phyloP scores from a whole-genome alignment of 768 basidiomycete species.

The Leccinum ochraceum region DNA sequence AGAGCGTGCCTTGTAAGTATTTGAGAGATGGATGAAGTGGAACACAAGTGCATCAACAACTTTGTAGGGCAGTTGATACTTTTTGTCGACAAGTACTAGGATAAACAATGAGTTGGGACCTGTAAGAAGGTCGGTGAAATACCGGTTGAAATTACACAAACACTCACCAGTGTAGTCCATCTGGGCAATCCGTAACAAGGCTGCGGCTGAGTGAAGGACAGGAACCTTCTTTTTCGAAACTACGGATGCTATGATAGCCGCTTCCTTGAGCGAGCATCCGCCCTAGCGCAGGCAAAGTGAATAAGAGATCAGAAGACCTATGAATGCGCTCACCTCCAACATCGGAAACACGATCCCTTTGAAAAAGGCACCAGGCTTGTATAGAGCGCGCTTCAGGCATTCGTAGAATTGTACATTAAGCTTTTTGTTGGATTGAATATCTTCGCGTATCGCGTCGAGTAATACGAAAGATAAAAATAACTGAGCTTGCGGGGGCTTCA shows the following conservation, averaged over 20 bases:
- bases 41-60: slow-evolving; percentile 96
- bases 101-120: slow-evolving; percentile 97
- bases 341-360: slow-evolving; percentile 97
- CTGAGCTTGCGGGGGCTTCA: slow-evolving; percentile 94
- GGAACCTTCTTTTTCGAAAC: slow-evolving; percentile 90
- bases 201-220: slow-evolving; percentile 95
- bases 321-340: slow-evolving; percentile 65
- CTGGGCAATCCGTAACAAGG: slow-evolving; percentile 86
- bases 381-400: slow-evolving; percentile 86
- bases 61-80: slow-evolving; percentile 96
- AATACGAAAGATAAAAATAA: slow-evolving; percentile 91
- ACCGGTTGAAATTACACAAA: neutral
- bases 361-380: slow-evolving; percentile 98
- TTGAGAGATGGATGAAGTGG: slow-evolving; percentile 96
- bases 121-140: slow-evolving; percentile 12
- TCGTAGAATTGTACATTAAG: slow-evolving; percentile 94
- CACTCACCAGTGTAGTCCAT: slow-evolving; percentile 91
- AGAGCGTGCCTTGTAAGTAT: slow-evolving; percentile 75
- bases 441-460: slow-evolving; percentile 84
- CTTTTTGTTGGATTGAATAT: slow-evolving; percentile 85
- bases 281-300: slow-evolving; percentile 38
- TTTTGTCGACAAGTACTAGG: slow-evolving; percentile 95
- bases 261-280: slow-evolving; percentile 92
- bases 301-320: slow-evolving; percentile 30
- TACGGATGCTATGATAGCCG: slow-evolving; percentile 90